These are phyloP conservation scores for Dactylorhiza incarnata DNA, from an alignment of 106 monocot genomes.

Conservation along the genomic window DNA sequence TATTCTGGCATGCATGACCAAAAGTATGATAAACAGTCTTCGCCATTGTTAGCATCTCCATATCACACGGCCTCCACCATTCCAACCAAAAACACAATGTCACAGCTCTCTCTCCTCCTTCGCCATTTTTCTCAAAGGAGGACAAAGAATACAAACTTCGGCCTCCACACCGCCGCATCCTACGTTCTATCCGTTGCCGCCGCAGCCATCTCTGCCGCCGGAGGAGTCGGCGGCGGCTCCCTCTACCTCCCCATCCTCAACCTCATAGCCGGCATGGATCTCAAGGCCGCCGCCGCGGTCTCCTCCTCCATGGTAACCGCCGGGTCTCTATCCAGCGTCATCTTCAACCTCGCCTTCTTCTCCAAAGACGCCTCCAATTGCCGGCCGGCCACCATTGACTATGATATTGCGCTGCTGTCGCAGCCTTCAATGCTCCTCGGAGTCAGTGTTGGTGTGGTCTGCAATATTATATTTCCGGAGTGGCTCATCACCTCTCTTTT, in stretches of 20 bases:
- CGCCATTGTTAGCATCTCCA: no score
- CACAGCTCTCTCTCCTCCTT: no score
- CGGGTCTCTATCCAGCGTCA: constrained; percentile 45
- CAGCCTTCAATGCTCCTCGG: constrained; percentile 73
- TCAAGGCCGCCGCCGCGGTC: constrained; percentile 54
- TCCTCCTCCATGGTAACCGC: constrained; percentile 86
- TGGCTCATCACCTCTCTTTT: constrained; percentile 73
- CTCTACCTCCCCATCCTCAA: constrained; percentile 75
- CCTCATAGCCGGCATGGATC: constrained; percentile 39
- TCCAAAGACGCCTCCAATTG: neutral
- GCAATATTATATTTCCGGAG: constrained; percentile 69
- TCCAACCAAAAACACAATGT: no score
- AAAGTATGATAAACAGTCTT: no score
- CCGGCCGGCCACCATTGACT: constrained; percentile 29
- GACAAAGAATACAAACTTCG: neutral
- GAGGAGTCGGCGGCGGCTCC: constrained; percentile 71
- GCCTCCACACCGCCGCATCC: constrained; percentile 13
- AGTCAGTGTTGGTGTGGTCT: constrained; percentile 61
- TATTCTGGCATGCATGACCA: no score
- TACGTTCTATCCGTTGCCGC: constrained; percentile 51
- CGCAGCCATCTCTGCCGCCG: constrained; percentile 66
- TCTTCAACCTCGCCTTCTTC: constrained; percentile 38
- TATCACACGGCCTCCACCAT: no score
- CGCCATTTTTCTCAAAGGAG: no score
- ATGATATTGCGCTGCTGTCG: constrained; percentile 63